A percentile compares a stretch with the other conserved stretches of the same genome.
Conservation (phyloP, 75 land plant genomes). For the Larix kaempferi region DNA sequence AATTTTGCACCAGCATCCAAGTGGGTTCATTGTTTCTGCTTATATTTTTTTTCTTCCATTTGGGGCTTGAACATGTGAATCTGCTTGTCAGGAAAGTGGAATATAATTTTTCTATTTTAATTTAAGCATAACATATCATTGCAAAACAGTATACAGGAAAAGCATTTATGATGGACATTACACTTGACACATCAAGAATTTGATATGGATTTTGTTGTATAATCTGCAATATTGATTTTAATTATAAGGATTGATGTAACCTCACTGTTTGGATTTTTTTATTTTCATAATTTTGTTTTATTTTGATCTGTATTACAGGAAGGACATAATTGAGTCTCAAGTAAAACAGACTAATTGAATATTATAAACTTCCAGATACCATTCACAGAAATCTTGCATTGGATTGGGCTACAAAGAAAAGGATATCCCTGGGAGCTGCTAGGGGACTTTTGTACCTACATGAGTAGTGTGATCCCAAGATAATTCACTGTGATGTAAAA, state of each 20-base stretch:
- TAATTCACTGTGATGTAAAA: too few species aligned
- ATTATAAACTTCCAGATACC: too few species aligned
- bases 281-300: too few species aligned
- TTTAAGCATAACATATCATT: background rate
- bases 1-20: conserved; percentile 9
- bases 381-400: too few species aligned
- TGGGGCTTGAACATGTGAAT: background rate
- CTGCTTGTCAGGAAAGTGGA: background rate
- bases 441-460: too few species aligned
- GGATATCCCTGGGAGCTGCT: too few species aligned
- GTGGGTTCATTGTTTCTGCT: background rate
- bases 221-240: background rate
- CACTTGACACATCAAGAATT: background rate
- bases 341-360: too few species aligned
- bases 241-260: background rate
- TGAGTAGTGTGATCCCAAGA: too few species aligned
- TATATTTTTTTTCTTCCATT: background rate
- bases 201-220: background rate
- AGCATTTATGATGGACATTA: background rate
- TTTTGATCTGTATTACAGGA: too few species aligned
- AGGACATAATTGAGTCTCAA: too few species aligned
- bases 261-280: too few species aligned
- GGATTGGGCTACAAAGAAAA: too few species aligned
- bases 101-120: background rate
- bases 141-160: background rate